Conservation (phyloP, 306 rosid genomes). For the Bauhinia variegata region DNA sequence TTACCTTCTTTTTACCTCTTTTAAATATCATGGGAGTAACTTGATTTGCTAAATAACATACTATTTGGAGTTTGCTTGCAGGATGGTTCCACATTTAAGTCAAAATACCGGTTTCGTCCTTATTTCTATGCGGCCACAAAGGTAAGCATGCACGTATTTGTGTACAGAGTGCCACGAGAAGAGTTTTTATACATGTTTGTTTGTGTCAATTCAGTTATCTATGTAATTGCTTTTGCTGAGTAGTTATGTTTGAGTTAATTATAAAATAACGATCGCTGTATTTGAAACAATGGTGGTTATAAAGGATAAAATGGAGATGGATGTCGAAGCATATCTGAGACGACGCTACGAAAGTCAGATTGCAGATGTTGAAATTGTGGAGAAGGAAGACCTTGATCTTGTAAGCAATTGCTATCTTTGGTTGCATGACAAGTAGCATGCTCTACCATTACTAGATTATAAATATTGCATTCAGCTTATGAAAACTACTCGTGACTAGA, state of each 20-base stretch:
- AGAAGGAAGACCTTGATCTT: slow-evolving; percentile 93
- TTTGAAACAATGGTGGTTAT: slow-evolving; percentile 27
- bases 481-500: slow-evolving; percentile 9
- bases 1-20: not conserved
- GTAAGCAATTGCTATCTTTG: slow-evolving; percentile 53
- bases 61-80: slow-evolving; percentile 49
- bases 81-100: slow-evolving; percentile 92
- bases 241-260: slow-evolving; percentile 19
- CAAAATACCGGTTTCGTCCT: slow-evolving; percentile 84
- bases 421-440: slow-evolving; percentile 6
- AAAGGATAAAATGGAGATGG: slow-evolving; percentile 82
- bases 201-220: slow-evolving; percentile 13
- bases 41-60: slow-evolving; percentile 25
- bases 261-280: not conserved
- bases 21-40: not conserved
- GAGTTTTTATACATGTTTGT: slow-evolving; percentile 12
- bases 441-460: not conserved
- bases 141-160: slow-evolving; percentile 46
- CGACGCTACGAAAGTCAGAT: slow-evolving; percentile 81
- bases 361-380: slow-evolving; percentile 78
- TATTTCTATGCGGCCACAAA: slow-evolving; percentile 86
- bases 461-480: slow-evolving; percentile 17
- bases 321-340: slow-evolving; percentile 83
- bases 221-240: slow-evolving; percentile 20
- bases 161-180: not conserved